Evolutionary conservation across 768 basidiomycete genomes (phyloP).

Genomic region (Pluteus cervinus): DNA sequence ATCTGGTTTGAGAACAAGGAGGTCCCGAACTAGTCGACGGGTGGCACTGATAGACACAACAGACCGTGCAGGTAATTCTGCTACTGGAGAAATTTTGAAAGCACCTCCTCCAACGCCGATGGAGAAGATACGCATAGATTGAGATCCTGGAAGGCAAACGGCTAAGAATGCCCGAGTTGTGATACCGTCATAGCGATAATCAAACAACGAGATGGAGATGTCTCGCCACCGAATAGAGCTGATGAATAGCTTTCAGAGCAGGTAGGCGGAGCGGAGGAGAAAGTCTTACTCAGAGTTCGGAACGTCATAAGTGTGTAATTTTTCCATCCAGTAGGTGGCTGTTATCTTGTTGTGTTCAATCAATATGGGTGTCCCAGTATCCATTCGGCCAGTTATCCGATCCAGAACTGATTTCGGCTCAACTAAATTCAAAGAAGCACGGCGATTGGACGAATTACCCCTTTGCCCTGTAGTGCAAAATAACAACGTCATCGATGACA

Average conservation of each 20-base stretch:
- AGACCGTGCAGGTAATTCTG: slow-evolving; percentile 38
- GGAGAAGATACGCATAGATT: slow-evolving; percentile 40
- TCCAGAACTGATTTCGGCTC: slow-evolving; percentile 59
- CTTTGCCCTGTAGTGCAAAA: too few relatives aligned
- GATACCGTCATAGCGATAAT: slow-evolving; percentile 56
- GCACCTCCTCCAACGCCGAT: slow-evolving; percentile 36
- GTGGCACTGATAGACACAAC: slow-evolving; percentile 57
- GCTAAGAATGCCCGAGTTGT: slow-evolving; percentile 47
- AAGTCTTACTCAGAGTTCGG: slow-evolving; percentile 43
- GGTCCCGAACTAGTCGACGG: slow-evolving; percentile 58
- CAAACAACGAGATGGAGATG: slow-evolving; percentile 58
- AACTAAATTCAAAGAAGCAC: slow-evolving; percentile 40
- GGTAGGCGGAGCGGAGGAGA: slow-evolving; percentile 4
- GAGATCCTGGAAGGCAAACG: slow-evolving; percentile 44
- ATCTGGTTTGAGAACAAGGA: slow-evolving; percentile 58
- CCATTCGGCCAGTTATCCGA: slow-evolving; percentile 53
- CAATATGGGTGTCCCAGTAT: slow-evolving; percentile 33
- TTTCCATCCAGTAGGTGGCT: slow-evolving; percentile 70
- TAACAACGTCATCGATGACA: too few relatives aligned
- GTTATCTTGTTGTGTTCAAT: slow-evolving; percentile 63
- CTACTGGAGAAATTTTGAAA: slow-evolving; percentile 34
- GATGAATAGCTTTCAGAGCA: slow-evolving; percentile 5
- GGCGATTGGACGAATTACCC: slow-evolving; percentile 17
- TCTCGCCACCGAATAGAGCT: slow-evolving; percentile 38
- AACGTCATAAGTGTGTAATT: slow-evolving; percentile 43